Evolutionary conservation across 78 protist genomes (phyloP).

Genomic region (Dictyostelium purpureum): DNA sequence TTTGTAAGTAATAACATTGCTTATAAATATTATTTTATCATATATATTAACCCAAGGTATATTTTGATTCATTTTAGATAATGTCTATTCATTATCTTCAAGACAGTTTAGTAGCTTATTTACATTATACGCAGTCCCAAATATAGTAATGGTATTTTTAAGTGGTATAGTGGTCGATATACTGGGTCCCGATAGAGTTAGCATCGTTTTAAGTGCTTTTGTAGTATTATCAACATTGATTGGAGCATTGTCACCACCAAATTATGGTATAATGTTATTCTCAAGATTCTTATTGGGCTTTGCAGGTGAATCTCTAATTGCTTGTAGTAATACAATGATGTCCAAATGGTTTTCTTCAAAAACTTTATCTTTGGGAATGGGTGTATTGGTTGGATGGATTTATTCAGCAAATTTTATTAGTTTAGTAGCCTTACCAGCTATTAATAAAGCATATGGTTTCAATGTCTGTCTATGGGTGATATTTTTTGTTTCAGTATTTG

Average conservation of each 20-base stretch:
- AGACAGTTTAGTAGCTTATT: constrained; percentile 45
- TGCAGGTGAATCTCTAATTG: constrained; percentile 66
- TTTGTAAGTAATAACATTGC: constrained; percentile 15
- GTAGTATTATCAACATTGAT: constrained; percentile 28
- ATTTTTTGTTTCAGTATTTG: not conserved
- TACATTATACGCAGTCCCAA: constrained; percentile 58
- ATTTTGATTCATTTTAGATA: not conserved
- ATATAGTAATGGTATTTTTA: constrained; percentile 25
- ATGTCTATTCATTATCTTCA: constrained; percentile 16
- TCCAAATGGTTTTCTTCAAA: constrained; percentile 28
- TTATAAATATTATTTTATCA: not conserved
- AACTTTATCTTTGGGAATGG: constrained; percentile 5
- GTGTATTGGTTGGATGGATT: constrained; percentile 49
- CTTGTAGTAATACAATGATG: constrained; percentile 62
- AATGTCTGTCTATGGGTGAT: constrained; percentile 34
- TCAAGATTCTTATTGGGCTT: constrained; percentile 53
- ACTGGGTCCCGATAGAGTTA: constrained; percentile 35
- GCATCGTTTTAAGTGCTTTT: not conserved
- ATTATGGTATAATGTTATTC: constrained; percentile 8
- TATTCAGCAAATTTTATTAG: constrained; percentile 37
- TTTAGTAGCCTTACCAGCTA: not conserved
- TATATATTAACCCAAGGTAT: not conserved
- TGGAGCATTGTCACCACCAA: constrained; percentile 60
- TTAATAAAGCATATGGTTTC: constrained; percentile 33
- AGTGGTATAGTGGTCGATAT: constrained; percentile 42